These are phyloP conservation scores for Phylloporus sp. DNA, from an alignment of 768 basidiomycete species.

Conservation along the genomic window DNA sequence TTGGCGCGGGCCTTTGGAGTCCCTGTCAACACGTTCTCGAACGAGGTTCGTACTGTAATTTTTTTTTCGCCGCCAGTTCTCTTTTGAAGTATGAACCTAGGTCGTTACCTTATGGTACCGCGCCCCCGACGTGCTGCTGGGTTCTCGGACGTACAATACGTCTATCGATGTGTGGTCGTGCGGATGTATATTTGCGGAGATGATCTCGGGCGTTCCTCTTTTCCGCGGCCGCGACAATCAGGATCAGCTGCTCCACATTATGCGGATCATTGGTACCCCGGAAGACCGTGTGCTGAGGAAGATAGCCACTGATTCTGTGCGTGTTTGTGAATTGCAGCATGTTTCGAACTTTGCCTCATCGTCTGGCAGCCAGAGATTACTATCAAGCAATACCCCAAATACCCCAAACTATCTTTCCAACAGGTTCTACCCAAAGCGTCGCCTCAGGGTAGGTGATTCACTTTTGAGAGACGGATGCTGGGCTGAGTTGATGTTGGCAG, in stretches of 20 bases:
- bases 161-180: constrained; percentile 99
- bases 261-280: constrained; percentile 95
- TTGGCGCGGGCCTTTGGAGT: constrained; percentile 96
- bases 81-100: constrained; percentile 35
- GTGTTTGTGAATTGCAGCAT: constrained; percentile 21
- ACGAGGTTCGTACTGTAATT: constrained; percentile 55
- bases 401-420: constrained; percentile 75
- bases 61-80: not conserved
- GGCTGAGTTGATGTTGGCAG: constrained; percentile 32
- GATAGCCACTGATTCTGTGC: constrained; percentile 83
- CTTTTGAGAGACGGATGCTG: not conserved
- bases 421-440: constrained; percentile 84
- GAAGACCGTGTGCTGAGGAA: constrained; percentile 83
- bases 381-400: constrained; percentile 81
- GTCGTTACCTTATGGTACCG: constrained; percentile 99
- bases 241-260: constrained; percentile 96
- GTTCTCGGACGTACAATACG: constrained; percentile 95
- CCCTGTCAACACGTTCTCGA: constrained; percentile 98
- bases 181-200: constrained; percentile 98
- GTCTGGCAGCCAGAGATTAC: constrained; percentile 68
- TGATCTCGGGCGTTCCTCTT: constrained; percentile 95
- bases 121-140: constrained; percentile 94
- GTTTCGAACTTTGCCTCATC: constrained; percentile 5
- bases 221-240: constrained; percentile 97
- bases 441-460: constrained; percentile 54